Conservation (phyloP, 257 asterid genomes). For the Solanum ahanhuiri region DNA sequence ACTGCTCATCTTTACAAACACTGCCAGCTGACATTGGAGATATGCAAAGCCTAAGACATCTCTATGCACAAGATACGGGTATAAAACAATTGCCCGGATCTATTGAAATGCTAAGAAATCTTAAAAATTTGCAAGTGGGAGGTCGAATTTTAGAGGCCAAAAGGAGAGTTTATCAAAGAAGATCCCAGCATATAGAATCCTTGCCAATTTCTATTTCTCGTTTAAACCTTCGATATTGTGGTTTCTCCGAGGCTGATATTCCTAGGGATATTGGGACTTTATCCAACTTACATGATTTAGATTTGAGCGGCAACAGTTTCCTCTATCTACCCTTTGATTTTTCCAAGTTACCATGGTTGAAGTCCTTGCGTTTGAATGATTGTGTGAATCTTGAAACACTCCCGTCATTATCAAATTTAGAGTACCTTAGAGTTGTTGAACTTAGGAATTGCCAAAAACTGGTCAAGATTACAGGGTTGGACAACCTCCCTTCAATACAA, state of each 20-base stretch:
- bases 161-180: background rate
- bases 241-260: background rate
- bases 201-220: background rate
- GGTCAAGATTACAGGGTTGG: background rate
- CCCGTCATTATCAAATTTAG: background rate
- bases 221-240: background rate
- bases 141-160: background rate
- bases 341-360: background rate
- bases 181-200: background rate
- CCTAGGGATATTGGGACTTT: background rate
- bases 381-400: background rate
- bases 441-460: background rate
- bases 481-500: background rate
- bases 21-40: background rate
- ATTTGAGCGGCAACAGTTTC: background rate
- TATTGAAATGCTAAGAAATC: background rate
- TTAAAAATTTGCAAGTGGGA: rapidly evolving
- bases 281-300: background rate
- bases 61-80: background rate
- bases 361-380: background rate
- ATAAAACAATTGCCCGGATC: background rate
- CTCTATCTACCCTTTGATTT: background rate
- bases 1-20: no score
- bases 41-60: background rate
- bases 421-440: rapidly evolving